Evolutionary conservation across 352 stramenopile species (phyloP).

Genomic region (Albugo candida): DNA sequence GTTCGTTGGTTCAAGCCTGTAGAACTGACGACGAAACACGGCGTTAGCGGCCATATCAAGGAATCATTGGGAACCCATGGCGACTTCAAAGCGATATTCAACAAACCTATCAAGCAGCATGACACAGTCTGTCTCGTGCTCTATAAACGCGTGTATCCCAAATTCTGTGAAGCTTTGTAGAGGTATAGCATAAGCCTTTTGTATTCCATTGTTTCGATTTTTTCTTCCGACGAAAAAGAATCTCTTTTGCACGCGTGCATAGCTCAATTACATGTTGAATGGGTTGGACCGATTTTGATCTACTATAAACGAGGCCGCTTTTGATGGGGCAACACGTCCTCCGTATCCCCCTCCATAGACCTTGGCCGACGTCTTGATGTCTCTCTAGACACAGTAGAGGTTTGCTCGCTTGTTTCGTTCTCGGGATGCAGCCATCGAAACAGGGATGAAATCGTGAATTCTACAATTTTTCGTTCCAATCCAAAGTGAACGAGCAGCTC

Average conservation of each 20-base stretch:
- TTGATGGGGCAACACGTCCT: too few species aligned
- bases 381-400: too few species aligned
- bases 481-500: conserved; percentile 19
- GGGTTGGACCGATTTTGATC: too few species aligned
- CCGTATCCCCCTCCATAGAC: too few species aligned
- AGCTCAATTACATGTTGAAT: too few species aligned
- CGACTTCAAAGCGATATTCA: conserved; percentile 98
- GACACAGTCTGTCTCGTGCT: conserved; percentile 97
- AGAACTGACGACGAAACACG: conserved; percentile 94
- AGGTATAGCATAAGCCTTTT: too few species aligned
- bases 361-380: too few species aligned
- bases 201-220: too few species aligned
- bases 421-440: not conserved
- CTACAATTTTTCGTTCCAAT: conserved; percentile 18
- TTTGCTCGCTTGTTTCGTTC: not conserved
- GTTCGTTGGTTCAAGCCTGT: conserved; percentile 98
- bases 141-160: conserved; percentile 99
- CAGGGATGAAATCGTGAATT: conserved; percentile 21
- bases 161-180: conserved; percentile 29
- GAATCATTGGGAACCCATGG: conserved; percentile 97
- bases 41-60: conserved; percentile 94
- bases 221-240: too few species aligned
- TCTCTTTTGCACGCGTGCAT: too few species aligned
- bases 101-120: conserved; percentile 97
- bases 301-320: too few species aligned